phyloP scores from a whole-genome alignment of 2,329 filamentous ascomycete genomes.

The Zalaria obscura region DNA sequence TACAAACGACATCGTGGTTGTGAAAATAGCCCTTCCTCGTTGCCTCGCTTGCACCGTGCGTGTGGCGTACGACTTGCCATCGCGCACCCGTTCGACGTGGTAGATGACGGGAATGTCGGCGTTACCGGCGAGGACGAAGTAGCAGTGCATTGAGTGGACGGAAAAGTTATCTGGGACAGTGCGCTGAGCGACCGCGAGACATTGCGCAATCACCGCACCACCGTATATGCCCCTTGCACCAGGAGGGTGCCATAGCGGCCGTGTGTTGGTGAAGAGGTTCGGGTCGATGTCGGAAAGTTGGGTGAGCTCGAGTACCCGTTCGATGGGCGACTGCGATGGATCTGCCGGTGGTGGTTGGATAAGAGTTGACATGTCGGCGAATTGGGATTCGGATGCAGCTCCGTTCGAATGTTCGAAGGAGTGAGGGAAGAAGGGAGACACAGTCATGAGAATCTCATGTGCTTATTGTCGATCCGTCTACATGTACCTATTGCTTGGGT shows the following conservation, averaged over 20 bases:
- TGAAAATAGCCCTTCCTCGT: constrained; percentile 81
- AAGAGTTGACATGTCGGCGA: constrained; percentile 27
- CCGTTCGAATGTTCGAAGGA: no score
- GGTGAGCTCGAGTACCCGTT: constrained; percentile 79
- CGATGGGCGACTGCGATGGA: constrained; percentile 61
- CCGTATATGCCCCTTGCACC: constrained; percentile 90
- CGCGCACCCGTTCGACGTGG: constrained; percentile 85
- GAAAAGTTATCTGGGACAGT: constrained; percentile 72
- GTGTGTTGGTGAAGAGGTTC: constrained; percentile 89
- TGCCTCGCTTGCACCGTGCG: constrained; percentile 93
- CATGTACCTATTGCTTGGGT: no score
- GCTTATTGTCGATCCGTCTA: no score
- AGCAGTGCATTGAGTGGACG: constrained; percentile 96
- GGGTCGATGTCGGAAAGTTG: constrained; percentile 63
- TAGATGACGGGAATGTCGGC: constrained; percentile 77
- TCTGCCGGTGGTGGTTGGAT: constrained; percentile 64
- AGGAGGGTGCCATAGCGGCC: constrained; percentile 80
- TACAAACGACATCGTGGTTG: constrained; percentile 83
- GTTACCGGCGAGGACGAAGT: constrained; percentile 88
- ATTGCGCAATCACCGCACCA: constrained; percentile 87
- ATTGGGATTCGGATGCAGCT: no score
- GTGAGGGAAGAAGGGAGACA: no score
- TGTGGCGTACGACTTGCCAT: constrained; percentile 80
- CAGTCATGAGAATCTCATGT: no score
- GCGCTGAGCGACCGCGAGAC: constrained; percentile 70